Conservation (phyloP, 163 green algal genomes). For the Chlorella variabilis region DNA sequence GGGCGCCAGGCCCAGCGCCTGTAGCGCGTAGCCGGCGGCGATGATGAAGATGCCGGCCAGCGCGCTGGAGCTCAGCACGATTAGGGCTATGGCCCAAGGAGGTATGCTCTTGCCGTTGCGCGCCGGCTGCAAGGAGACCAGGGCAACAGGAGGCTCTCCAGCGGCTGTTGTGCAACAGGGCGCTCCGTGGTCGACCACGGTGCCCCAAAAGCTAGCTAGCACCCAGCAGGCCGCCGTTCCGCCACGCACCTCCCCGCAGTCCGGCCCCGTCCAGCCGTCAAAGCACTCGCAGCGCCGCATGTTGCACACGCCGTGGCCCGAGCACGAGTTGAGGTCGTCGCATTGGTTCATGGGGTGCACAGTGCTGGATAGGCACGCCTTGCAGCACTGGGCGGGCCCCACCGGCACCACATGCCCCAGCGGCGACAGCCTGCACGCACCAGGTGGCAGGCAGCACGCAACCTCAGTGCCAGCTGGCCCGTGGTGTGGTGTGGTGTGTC, state of each 20-base stretch:
- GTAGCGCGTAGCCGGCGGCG: conserved; percentile 18
- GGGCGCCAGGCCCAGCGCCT: conserved; percentile 9
- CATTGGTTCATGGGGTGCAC: conserved; percentile 61
- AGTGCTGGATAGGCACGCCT: conserved; percentile 62
- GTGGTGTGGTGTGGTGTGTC: too few species aligned
- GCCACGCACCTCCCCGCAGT: conserved; percentile 47
- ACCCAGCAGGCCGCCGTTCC: background rate
- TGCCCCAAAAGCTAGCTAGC: too few species aligned
- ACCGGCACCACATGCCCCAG: conserved; percentile 67
- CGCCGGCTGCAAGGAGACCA: background rate
- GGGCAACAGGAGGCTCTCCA: background rate
- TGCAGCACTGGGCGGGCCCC: conserved; percentile 74
- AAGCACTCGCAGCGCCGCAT: conserved; percentile 74
- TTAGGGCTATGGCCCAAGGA: conserved; percentile 58
- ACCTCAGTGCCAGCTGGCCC: too few species aligned
- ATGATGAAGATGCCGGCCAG: conserved; percentile 48
- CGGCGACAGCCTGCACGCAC: conserved; percentile 36
- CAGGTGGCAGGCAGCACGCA: background rate
- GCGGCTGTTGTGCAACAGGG: too few species aligned
- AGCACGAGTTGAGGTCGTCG: conserved; percentile 61
- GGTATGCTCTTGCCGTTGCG: conserved; percentile 35
- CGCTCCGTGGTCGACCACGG: too few species aligned
- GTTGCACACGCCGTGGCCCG: conserved; percentile 68
- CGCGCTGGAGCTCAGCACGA: conserved; percentile 53
- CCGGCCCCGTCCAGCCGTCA: conserved; percentile 63